Evolutionary conservation across 2,329 filamentous ascomycete genomes (phyloP), one percentile per base, ranked within the genome.

Genomic region (Fusarium guadeloupense): DNA sequence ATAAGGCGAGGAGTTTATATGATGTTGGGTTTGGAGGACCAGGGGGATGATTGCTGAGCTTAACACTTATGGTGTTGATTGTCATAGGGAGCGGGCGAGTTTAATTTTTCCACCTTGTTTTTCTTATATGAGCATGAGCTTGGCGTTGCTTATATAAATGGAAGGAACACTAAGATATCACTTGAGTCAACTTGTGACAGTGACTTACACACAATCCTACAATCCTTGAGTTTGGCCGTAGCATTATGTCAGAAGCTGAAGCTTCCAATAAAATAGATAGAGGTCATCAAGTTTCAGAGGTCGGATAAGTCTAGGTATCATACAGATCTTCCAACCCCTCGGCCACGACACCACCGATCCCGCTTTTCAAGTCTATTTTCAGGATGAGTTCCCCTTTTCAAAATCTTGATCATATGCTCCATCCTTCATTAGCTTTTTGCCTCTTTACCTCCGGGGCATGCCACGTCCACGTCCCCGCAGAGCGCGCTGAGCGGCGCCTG

Each of bases 401-500:
- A n/a, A 57, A 26, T 41, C 54, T 67, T 43, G 59, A 53, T 64
- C 55, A 35, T 53, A 46, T 59, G 56, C 54, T 51, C 55, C 50
- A 54, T 69, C 62, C 50, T 62, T 62, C 60, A 60, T 63, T 51
- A 48, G 40, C 35, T 41, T 50, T 57, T 43, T 43, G 23, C 39
- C 17, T 31, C 30, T 67, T 72, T 83, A 94, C 81, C 91, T 84
- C 76, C 91, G 87, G 21, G 95, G 94, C 93, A 98, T 95, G 30
- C 92, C 92, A 52, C 92, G 88, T 62, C 93, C 93, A 68, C 92
- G 83, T 57, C 90, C 91, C 62, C 93, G 85, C 66, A 98, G 79
- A 35, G 93, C 94, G 72, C 94, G 84, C 81, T 98, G 94, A 10
- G 94, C 93, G 19, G 94, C 93, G 67, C 90, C 91, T 1, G 89